phyloP scores from a whole-genome alignment of 306 rosid species.

The Quercus rubra region DNA sequence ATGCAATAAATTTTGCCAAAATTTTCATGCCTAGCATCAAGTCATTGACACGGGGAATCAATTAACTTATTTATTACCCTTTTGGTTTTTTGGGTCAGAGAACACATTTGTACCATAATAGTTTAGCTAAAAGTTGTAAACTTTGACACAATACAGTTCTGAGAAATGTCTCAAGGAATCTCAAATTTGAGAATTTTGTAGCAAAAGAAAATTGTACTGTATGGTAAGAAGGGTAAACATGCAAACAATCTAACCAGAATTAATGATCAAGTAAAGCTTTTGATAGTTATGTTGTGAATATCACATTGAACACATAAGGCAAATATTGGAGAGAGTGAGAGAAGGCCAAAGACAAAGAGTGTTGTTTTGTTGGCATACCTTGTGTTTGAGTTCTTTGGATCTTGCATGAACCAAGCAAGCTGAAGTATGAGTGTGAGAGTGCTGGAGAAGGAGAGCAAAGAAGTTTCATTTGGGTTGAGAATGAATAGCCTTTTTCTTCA shows the following conservation, averaged over 20 bases:
- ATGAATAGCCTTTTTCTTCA: slow-evolving; percentile 26
- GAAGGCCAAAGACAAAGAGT: slow-evolving; percentile 1
- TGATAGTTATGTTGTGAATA: neutral
- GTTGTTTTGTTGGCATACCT: slow-evolving; percentile 44
- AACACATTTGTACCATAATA: neutral
- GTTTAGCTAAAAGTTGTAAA: neutral
- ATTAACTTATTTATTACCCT: neutral
- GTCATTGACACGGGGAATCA: neutral
- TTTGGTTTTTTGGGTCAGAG: neutral
- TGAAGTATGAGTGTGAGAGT: slow-evolving; percentile 29
- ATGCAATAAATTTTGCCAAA: too few species aligned
- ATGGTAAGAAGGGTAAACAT: neutral
- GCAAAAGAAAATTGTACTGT: neutral
- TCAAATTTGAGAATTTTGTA: neutral
- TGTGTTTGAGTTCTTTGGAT: slow-evolving; percentile 66
- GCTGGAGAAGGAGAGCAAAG: slow-evolving; percentile 49
- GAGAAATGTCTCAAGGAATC: neutral
- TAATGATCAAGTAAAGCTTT: neutral
- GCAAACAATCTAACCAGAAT: neutral
- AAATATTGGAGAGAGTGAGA: neutral
- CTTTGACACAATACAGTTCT: neutral
- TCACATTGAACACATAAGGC: neutral
- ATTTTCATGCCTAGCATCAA: neutral
- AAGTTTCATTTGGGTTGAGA: slow-evolving; percentile 68
- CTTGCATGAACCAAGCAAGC: slow-evolving; percentile 79